Evolutionary conservation across 805 yeast species (phyloP), one percentile per base, ranked within the genome.

Genomic region (Spathaspora sp.): DNA sequence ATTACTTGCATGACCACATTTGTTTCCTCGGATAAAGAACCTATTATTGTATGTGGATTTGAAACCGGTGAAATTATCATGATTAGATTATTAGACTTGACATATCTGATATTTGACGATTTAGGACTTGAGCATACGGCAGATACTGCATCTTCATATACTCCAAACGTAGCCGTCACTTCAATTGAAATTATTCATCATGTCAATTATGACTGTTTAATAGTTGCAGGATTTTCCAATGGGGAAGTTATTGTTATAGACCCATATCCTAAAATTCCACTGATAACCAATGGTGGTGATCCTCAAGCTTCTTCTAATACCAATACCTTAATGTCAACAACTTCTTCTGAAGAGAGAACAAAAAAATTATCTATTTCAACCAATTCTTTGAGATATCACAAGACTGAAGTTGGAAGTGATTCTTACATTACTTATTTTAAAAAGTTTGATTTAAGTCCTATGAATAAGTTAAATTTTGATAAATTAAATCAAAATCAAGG

Each of bases 61-160:
- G 79, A 85, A 17, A 68, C 83, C 1, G 90, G 93, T n/a, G 89
- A 84, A 57, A 64, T 87, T 2, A 55, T 86, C 5, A 76, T 89
- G 77, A 54, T 84, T 35, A 87, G 85, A 55, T 78, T 85, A 62
- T 53, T 63, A 65, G 52, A 75, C 68, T 56, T 72, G 61, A 52
- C 70, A 62, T 55, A 75, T 81, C 47, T 79, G 74, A 42, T 68
- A 63, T 47, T 79, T 75, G 49, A 65, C 76, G 54, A 69, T 65
- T 55, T 85, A 81, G 87, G 65, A 8, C 49, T 55, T 17, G 42
- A 46, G 1, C 35, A 14, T 2, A n/a, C n/a, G n/a, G n/a, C n/a
- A n/a, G 42, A 40, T 17, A 40, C 29, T 14, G 16, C n/a, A 10
- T 50, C 59, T 42, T 48, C 58, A 5, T 50, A 54, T 14, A 39